These are phyloP conservation scores for Neodidymelliopsis sp. DNA, from an alignment of 2,329 filamentous ascomycete species.

Conservation along the genomic window DNA sequence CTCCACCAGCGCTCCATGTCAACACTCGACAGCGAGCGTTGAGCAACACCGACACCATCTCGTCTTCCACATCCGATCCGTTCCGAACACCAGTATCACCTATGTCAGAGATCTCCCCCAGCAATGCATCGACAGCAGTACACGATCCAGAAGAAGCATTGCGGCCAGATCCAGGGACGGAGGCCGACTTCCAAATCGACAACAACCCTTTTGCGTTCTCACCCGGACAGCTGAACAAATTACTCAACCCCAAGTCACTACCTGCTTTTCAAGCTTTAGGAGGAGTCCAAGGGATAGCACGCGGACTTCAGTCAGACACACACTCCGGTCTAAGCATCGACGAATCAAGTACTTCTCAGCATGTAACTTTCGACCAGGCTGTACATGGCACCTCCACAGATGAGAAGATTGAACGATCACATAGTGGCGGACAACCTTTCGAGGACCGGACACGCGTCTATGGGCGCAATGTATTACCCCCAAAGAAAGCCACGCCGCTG, in stretches of 20 bases:
- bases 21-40: constrained; percentile 35
- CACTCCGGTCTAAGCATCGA: constrained; percentile 60
- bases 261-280: constrained; percentile 60
- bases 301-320: constrained; percentile 60
- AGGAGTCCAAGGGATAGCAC: constrained; percentile 61
- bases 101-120: constrained; percentile 24
- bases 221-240: constrained; percentile 61
- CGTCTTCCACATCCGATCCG: constrained; percentile 34
- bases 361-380: constrained; percentile 60
- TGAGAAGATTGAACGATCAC: constrained; percentile 27
- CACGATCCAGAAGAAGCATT: constrained; percentile 40
- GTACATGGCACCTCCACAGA: constrained; percentile 44
- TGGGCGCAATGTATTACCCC: constrained; percentile 67
- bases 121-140: constrained; percentile 34
- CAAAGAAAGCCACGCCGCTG: constrained; percentile 69
- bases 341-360: constrained; percentile 56
- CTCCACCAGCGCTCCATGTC: constrained; percentile 35
- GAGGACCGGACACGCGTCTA: constrained; percentile 67
- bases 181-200: constrained; percentile 33
- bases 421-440: constrained; percentile 46
- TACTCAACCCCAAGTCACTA: constrained; percentile 60
- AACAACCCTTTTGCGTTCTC: constrained; percentile 63
- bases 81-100: constrained; percentile 31
- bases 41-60: constrained; percentile 36
- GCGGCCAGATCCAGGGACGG: constrained; percentile 38